Conservation (phyloP, 1,284 basidiomycete genomes). For the Ganoderma resinaceum region DNA sequence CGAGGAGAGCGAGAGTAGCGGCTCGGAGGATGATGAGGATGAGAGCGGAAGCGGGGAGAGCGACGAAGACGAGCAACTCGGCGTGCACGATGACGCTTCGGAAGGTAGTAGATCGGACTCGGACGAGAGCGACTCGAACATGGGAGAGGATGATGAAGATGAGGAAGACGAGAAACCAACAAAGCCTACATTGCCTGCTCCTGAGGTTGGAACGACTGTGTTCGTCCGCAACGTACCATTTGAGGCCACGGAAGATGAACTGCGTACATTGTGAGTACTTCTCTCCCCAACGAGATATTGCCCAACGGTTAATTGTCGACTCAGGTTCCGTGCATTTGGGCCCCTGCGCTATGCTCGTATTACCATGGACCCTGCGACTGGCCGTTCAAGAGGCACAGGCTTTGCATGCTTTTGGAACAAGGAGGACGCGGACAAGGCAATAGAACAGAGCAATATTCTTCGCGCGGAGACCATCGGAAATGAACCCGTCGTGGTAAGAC, state of each 20-base stretch:
- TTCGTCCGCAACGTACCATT: conserved; percentile 97
- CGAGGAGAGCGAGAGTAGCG: conserved; percentile 38
- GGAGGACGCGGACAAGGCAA: conserved; percentile 87
- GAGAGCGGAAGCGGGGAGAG: conserved; percentile 37
- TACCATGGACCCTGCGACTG: conserved; percentile 85
- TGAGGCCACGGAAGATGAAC: conserved; percentile 90
- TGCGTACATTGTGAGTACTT: conserved; percentile 74
- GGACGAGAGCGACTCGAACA: conserved; percentile 41
- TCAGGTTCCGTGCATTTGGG: conserved; percentile 90
- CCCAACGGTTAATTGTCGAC: conserved; percentile 9
- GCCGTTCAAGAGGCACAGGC: conserved; percentile 91
- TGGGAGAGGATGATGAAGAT: conserved; percentile 40
- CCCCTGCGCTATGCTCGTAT: conserved; percentile 94
- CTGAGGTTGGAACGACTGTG: conserved; percentile 89
- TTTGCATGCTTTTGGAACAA: conserved; percentile 99
- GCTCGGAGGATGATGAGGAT: conserved; percentile 35
- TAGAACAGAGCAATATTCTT: conserved; percentile 83
- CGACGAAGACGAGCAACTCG: conserved; percentile 46
- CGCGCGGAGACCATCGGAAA: conserved; percentile 65
- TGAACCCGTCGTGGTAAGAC: conserved; percentile 41
- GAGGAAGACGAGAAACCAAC: conserved; percentile 56
- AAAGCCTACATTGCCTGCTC: conserved; percentile 79
- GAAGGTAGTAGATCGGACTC: conserved; percentile 42
- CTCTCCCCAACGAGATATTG: not conserved
- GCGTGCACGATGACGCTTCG: conserved; percentile 51